Evolutionary conservation across 306 rosid genomes (phyloP).

Genomic region (Cicer judaicum): DNA sequence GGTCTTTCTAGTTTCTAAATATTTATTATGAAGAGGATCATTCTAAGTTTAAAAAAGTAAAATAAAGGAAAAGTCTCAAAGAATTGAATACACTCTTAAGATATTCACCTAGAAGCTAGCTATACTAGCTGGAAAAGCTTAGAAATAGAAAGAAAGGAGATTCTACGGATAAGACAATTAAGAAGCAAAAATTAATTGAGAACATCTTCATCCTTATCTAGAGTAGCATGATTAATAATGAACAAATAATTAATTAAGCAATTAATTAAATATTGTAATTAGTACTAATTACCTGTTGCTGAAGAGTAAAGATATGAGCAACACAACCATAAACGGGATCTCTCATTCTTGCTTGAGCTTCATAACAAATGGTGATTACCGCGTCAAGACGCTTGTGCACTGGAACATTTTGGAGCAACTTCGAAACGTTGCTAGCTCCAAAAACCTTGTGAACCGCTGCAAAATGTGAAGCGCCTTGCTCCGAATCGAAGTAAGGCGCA

Average conservation of each 20-base stretch:
- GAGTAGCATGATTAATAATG: conserved; percentile 18
- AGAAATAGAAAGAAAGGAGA: conserved; percentile 20
- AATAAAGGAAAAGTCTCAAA: background rate
- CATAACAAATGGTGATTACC: conserved; percentile 84
- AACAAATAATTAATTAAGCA: background rate
- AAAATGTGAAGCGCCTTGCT: conserved; percentile 86
- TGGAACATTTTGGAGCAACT: conserved; percentile 77
- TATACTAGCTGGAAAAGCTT: conserved; percentile 28
- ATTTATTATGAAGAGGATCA: conserved; percentile 4
- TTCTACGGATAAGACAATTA: conserved; percentile 15
- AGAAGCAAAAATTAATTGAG: conserved; percentile 36
- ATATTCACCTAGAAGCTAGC: conserved; percentile 26
- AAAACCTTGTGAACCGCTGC: conserved; percentile 96
- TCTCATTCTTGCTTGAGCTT: conserved; percentile 86
- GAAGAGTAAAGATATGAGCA: conserved; percentile 87
- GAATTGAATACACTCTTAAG: conserved; percentile 36
- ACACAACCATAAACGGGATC: conserved; percentile 97
- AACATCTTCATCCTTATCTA: conserved; percentile 45
- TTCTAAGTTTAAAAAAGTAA: conserved; percentile 27
- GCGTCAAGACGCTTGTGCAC: conserved; percentile 80
- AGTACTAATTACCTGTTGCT: conserved; percentile 78
- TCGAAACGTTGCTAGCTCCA: conserved; percentile 96
- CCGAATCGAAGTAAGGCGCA: conserved; percentile 93
- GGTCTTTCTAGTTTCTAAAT: background rate
- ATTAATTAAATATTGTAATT: background rate